Evolutionary conservation across 2,329 filamentous ascomycete genomes (phyloP), one percentile per base, ranked within the genome.

Genomic region (Hortaea werneckii): DNA sequence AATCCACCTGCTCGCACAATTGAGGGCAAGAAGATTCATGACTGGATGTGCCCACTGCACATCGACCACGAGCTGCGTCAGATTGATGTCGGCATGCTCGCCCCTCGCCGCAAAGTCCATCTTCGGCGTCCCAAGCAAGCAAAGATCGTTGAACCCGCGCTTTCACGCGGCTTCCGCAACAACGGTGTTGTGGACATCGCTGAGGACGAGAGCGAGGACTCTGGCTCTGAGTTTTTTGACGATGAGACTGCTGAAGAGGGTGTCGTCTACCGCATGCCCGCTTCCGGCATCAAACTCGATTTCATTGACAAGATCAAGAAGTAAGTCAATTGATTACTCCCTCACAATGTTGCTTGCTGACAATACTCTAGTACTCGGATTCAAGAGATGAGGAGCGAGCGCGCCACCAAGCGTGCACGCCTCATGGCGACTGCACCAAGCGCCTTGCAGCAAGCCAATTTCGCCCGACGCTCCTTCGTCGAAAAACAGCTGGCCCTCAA

Each of bases 21-120:
- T 53, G 61, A 75, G 42, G 71, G 72, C 53, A 71, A 72, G 42
- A 73, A 83, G 43, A 80, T 82, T 40, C 70, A 73, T 58, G 83
- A 81, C 45, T 98, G 88, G 87, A 83, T 81, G 65, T 98, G 92
- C 61, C 90, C 90, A 42, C 80, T 85, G 52, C 92, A 98, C 62
- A 74, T 84, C 37, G 86, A 92, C 44, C 82, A 90, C 51, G 75
- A 89, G 46, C 72, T 94, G 47, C 69, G 68, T 29, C 69, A 75
- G 40, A 67, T 82, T 13, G 78, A 81, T 6, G 53, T 55, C 5
- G 39, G 49, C n/a, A 42, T 54, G 13, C 53, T 64, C 26, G 50
- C 50, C 6, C 54, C 54, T 29, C 55, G 54, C 6, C 62, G 66
- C 37, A 64, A 59, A 41, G 51, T 65, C n/a, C 69, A 71, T 55